These are phyloP conservation scores for Vitis vinifera DNA, from an alignment of 164 flowering plant species.

Conservation along the genomic window ASM3070453v1 NC_081813.1:11436001-11436500, in stretches of 20 bases:
- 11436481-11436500: conserved; percentile 25
- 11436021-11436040: conserved; percentile 25
- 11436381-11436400: conserved; percentile 22
- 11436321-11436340: conserved; percentile 28
- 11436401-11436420: conserved; percentile 25
- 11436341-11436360: conserved; percentile 36
- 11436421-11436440: conserved; percentile 29
- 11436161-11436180: conserved; percentile 36
- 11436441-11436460: conserved; percentile 41
- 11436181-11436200: conserved; percentile 28
- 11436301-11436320: conserved; percentile 21
- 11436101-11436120: conserved; percentile 26
- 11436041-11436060: conserved; percentile 26
- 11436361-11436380: conserved; percentile 32
- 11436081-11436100: conserved; percentile 27
- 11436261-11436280: conserved; percentile 34
- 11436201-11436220: conserved; percentile 22
- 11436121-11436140: conserved; percentile 20
- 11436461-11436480: conserved; percentile 30
- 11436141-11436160: conserved; percentile 20
- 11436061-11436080: conserved; percentile 21
- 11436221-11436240: conserved; percentile 29
- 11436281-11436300: conserved; percentile 27
- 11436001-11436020: conserved; percentile 17
- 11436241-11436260: conserved; percentile 28